A percentile compares a stretch with the other conserved stretches of the same genome.
phyloP scores from a whole-genome alignment of 1,139 yeast species.

The Fermentozyma sake region DNA sequence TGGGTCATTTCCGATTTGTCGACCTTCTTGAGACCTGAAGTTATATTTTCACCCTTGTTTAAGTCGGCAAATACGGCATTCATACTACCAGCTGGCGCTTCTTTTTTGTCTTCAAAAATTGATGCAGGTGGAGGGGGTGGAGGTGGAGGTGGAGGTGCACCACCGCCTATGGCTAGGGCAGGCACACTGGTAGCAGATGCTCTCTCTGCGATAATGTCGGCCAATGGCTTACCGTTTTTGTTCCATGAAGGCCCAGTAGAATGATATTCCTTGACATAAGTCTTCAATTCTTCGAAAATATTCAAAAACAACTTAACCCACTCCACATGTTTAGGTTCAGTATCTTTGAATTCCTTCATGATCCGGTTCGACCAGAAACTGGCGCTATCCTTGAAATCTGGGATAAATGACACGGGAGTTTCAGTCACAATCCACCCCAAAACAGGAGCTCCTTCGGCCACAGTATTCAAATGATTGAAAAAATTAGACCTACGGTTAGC shows the following conservation, averaged over 20 bases:
- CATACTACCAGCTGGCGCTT: slow-evolving; percentile 52
- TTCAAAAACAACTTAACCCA: slow-evolving; percentile 73
- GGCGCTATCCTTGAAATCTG: slow-evolving; percentile 86
- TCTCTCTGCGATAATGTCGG: slow-evolving; percentile 21
- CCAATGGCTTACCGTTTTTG: slow-evolving; percentile 44
- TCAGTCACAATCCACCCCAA: slow-evolving; percentile 84
- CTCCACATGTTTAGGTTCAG: slow-evolving; percentile 60
- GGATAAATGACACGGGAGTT: slow-evolving; percentile 66
- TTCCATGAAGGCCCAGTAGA: slow-evolving; percentile 79
- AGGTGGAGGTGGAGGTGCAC: slow-evolving; percentile 44
- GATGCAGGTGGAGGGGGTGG: slow-evolving; percentile 80
- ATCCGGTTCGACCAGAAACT: slow-evolving; percentile 93
- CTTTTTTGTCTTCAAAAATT: slow-evolving; percentile 39
- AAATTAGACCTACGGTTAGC: slow-evolving; percentile 61
- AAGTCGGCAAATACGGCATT: slow-evolving; percentile 90
- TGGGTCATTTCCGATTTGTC: slow-evolving; percentile 94
- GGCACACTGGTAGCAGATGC: slow-evolving; percentile 20
- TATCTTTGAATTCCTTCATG: slow-evolving; percentile 73
- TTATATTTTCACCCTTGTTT: slow-evolving; percentile 78
- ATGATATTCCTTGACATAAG: slow-evolving; percentile 72
- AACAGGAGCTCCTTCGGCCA: slow-evolving; percentile 86
- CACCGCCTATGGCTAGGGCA: slow-evolving; percentile 23
- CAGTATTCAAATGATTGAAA: slow-evolving; percentile 71
- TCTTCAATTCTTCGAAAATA: slow-evolving; percentile 65
- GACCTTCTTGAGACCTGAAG: slow-evolving; percentile 84